Base-by-base conservation (phyloP, 1,284 basidiomycete genomes). In the Trichosporon sp. region DNA sequence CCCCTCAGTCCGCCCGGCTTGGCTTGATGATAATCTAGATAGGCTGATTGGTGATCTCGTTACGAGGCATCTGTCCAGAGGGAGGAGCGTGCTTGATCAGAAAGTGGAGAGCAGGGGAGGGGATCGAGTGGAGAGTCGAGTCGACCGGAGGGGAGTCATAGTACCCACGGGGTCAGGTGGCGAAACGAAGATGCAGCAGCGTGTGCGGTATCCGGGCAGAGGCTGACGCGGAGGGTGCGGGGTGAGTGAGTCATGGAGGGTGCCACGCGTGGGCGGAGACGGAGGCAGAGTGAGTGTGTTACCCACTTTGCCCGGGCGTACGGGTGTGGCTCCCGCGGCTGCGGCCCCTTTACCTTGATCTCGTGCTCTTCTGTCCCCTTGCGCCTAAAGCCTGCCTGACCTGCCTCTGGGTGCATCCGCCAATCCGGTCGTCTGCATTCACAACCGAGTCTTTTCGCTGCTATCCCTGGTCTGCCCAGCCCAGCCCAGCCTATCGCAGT, bases 371-470 rank as follows among this genome's bases (percentile, higher is more conserved):
- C n/a, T n/a, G n/a, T n/a, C n/a, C 25, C 46, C 49, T 54, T 29
- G 49, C 23, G 46, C 29, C 46, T 52, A 29, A 25, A 25, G 25
- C 49, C 27, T 29, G 46, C 49, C 49, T 27, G n/a, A n/a, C n/a
- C n/a, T n/a, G n/a, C n/a, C n/a, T n/a, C n/a, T n/a, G 16, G 49
- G 49, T 54, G 29, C n/a, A 54, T 54, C 49, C 49, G 49, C 49
- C 49, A 54, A 54, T 54, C 49, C 49, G 49, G 49, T 54, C n/a
- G 25, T 27, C 9, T 31, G 14, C 49, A 54, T 29, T 27, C 49
- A 54, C 49, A 54, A 54, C 49, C 49, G 49, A 54, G 49, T 27
- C 49, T 54, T 54, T 54, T 54, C 49, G 49, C 40, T 44, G 40
- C 40, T 44, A 44, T 44, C 40, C 40, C 40, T 44, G 40, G 40